Evolutionary conservation across 164 flowering plant species (phyloP), one percentile per base, ranked within the genome.

Genomic region (Akebia trifoliata): DNA sequence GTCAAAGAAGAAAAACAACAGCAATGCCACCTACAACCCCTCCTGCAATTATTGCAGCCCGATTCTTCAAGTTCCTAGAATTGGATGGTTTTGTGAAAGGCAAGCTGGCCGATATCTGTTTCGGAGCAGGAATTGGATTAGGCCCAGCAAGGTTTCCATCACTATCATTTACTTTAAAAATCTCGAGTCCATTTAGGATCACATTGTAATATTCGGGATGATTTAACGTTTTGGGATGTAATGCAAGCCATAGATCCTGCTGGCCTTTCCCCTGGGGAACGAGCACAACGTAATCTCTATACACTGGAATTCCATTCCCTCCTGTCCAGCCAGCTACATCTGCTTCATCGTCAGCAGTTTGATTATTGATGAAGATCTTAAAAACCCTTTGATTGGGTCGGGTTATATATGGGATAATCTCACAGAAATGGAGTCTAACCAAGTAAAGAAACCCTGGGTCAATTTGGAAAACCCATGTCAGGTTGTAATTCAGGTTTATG

Each of bases 341-440:
- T 25, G 81, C 83, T 0, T 22, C 59, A 0, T 7, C 17, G 15
- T 21, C 40, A 7, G 97, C 96, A 36, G 96, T 87, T 71, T 80
- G 82, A 59, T 88, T 88, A 44, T 77, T 73, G 56, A 91, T 59
- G 62, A 48, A 83, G 60, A 91, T 78, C 6, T 64, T 21, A 56
- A 91, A 91, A 37, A 78, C 81, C 51, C 92, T 75, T 61, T 91
- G 87, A 67, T 91, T 86, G n/a, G 64, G 7, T 62, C 53, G 62
- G 25, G 66, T 64, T 6, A 83, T 68, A 21, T 22, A 59, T 2
- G 34, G 4, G 10, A 57, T 31, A 54, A 83, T 50, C 84, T 88
- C 95, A 48, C 98, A 91, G 70, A 91, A 88, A 69, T 91, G 98
- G 29, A 91, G 86, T 83, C 98, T 75, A 7, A 86, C 87, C 57